A percentile compares a stretch with the other conserved stretches of the same genome.
Evolutionary conservation across 2,329 filamentous ascomycete species (phyloP).

Genomic region (Dactylellina parvicollis): DNA sequence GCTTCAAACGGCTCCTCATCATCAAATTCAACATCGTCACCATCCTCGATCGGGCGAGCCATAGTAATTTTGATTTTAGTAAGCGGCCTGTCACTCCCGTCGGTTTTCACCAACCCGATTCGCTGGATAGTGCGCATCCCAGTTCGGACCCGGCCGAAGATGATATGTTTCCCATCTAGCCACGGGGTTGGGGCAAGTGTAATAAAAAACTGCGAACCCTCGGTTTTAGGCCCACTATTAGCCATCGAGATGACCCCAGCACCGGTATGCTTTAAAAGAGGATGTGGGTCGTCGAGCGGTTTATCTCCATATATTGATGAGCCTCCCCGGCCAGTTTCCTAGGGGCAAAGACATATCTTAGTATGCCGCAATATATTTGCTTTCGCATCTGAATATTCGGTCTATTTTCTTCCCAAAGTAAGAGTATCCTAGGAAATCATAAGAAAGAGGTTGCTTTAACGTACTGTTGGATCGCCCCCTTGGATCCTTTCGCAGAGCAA

Average conservation of each 20-base stretch:
- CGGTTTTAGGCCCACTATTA: conserved; percentile 90
- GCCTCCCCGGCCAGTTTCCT: conserved; percentile 83
- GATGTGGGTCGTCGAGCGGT: conserved; percentile 89
- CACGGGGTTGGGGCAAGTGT: conserved; percentile 93
- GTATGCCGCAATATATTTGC: not conserved
- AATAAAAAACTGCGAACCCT: conserved; percentile 95
- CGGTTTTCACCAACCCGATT: conserved; percentile 88
- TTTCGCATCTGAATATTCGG: too few relatives aligned
- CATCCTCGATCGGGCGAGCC: conserved; percentile 75
- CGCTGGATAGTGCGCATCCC: conserved; percentile 85
- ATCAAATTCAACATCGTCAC: conserved; percentile 59
- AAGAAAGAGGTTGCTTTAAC: not conserved
- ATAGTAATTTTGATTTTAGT: conserved; percentile 83
- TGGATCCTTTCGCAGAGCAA: conserved; percentile 61
- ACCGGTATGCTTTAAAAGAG: conserved; percentile 85
- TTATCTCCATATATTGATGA: conserved; percentile 89
- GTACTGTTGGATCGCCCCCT: conserved; percentile 85
- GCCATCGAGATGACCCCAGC: conserved; percentile 97
- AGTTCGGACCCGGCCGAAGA: conserved; percentile 88
- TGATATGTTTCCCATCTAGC: conserved; percentile 96
- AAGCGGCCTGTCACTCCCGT: conserved; percentile 78
- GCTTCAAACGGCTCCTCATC: not conserved
- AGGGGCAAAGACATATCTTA: not conserved
- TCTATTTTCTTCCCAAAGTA: too few relatives aligned
- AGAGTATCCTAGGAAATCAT: too few relatives aligned